Evolutionary conservation across 2,329 filamentous ascomycete species (phyloP), one percentile per base, ranked within the genome.

Genomic region (Hypoxylon sp.): DNA sequence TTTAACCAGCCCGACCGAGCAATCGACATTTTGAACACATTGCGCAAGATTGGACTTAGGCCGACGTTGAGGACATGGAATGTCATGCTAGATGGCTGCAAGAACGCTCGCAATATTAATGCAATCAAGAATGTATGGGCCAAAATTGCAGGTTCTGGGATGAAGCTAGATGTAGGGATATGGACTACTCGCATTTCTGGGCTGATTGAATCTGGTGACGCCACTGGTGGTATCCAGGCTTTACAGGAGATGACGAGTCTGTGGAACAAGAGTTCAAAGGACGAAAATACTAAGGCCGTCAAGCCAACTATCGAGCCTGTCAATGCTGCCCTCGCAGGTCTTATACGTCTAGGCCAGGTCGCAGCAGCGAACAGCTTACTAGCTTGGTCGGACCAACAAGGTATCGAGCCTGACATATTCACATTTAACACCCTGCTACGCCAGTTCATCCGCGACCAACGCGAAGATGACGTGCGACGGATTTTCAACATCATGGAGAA

Each of bases 181-280:
- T 94, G 90, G 90, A 87, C 84, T 6, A 82, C 84, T 9, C 80
- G 87, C 17, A 82, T 94, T 31, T 79, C 83, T 17, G 84, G 83
- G 0, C 75, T 91, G 7, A 81, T 91, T 47, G 75, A 78, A 29
- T 71, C 77, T 34, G 78, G 79, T 21, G 73, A 79, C 52, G 61
- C 78, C 4, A 72, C 81, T 19, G 74, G 74, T 12, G 89, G 81
- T n/a, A 71, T 94, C 8, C 65, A 71, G 25, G 85, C 85, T 3
- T 73, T 93, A 30, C 76, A 83, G 25, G 81, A 90, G 57, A 87
- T 93, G 83, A 78, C 80, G 27, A 72, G 69, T 8, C 63, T 75
- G 3, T 92, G 88, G 88, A 70, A 75, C 21, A 55, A 61, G 9
- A 73, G 73, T 4, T 66, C 68, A 3, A 62, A 67, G 4, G 59